Evolutionary conservation across 495 filamentous ascomycete species (phyloP).

Genomic region (Neurospora sp.): DNA sequence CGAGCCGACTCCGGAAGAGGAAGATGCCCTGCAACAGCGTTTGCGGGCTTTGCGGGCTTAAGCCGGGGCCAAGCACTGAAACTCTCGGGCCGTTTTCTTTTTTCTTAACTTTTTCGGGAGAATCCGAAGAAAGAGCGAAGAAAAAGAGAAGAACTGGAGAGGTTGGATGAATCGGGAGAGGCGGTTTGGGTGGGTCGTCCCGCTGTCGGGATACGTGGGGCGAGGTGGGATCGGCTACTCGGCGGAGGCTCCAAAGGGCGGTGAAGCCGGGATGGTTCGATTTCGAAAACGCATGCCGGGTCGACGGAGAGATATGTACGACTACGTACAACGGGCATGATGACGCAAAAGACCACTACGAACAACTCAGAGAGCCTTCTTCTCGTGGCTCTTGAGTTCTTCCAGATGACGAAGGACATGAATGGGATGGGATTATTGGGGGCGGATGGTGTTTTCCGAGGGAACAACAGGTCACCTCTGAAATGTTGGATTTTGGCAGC

Average conservation of each 20-base stretch:
- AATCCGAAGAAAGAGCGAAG: background rate
- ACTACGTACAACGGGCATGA: background rate
- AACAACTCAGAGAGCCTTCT: background rate
- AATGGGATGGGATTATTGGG: background rate
- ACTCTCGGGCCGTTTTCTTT: background rate
- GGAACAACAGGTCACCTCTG: background rate
- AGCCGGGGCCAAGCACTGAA: background rate
- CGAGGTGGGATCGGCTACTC: background rate
- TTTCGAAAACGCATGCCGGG: background rate
- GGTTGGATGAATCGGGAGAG: background rate
- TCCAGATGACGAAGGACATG: background rate
- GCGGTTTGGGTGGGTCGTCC: background rate
- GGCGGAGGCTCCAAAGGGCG: background rate
- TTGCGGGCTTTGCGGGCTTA: slow-evolving; percentile 43
- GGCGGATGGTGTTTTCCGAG: background rate
- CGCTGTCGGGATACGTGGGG: background rate
- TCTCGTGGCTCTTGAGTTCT: background rate
- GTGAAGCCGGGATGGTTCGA: background rate
- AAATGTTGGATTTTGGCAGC: background rate
- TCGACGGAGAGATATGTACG: background rate
- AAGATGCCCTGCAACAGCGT: slow-evolving; percentile 52
- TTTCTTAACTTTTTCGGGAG: background rate
- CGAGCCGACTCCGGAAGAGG: slow-evolving; percentile 50
- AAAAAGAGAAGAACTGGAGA: background rate
- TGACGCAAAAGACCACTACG: background rate